These are phyloP conservation scores for Casuarina glauca DNA, from an alignment of 306 rosid species.

Conservation along the genomic window DNA sequence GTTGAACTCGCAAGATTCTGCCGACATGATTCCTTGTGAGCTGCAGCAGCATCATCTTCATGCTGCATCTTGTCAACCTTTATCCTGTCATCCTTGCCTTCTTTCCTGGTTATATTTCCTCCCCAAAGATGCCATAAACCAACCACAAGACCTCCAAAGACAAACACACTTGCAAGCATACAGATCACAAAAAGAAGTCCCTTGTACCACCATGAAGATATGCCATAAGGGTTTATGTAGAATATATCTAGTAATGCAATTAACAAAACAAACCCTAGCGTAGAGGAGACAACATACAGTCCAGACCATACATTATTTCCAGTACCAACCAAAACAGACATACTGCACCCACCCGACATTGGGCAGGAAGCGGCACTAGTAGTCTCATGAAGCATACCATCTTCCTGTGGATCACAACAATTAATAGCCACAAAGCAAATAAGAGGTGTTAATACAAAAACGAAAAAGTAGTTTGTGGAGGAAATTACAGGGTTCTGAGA, in stretches of 20 bases:
- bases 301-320: conserved; percentile 83
- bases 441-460: neutral
- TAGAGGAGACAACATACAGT: conserved; percentile 70
- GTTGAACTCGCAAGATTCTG: conserved; percentile 35
- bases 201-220: conserved; percentile 76
- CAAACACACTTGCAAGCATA: conserved; percentile 66
- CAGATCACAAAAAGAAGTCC: conserved; percentile 62
- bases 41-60: conserved; percentile 25
- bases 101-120: conserved; percentile 30
- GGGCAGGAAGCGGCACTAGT: conserved; percentile 45
- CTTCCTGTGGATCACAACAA: conserved; percentile 57
- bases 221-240: conserved; percentile 61
- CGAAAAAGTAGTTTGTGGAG: neutral
- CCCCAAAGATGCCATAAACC: conserved; percentile 75
- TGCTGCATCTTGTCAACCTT: conserved; percentile 27
- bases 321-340: conserved; percentile 84
- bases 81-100: conserved; percentile 11
- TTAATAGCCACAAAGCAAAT: conserved; percentile 22
- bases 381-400: conserved; percentile 51
- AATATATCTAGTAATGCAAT: conserved; percentile 46
- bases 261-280: conserved; percentile 57
- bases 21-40: conserved; percentile 33
- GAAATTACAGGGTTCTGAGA: conserved; percentile 1
- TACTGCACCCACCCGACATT: conserved; percentile 37
- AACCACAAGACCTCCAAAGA: conserved; percentile 80